A percentile compares a stretch with the other conserved stretches of the same genome.
phyloP scores from a whole-genome alignment of 257 asterid species.

The Solanum virginianum region DNA sequence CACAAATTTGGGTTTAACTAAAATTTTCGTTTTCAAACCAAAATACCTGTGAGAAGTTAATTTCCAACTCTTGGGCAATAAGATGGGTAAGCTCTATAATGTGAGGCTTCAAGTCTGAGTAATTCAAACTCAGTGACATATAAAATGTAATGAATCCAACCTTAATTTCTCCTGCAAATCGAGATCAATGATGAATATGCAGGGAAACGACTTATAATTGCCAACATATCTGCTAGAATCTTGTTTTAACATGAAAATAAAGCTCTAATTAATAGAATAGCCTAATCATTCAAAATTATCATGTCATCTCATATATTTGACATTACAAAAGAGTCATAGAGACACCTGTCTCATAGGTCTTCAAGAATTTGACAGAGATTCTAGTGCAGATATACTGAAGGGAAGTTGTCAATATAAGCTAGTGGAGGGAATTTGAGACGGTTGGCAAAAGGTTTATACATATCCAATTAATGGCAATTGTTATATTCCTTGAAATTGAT shows the following conservation, averaged over 20 bases:
- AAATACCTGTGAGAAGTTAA: slow-evolving; percentile 69
- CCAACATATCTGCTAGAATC: neutral
- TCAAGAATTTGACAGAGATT: neutral
- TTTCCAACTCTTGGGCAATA: slow-evolving; percentile 50
- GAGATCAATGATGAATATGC: slow-evolving; percentile 3
- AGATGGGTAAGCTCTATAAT: slow-evolving; percentile 47
- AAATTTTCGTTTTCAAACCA: neutral
- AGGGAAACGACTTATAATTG: neutral
- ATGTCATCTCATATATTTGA: neutral
- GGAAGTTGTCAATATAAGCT: neutral
- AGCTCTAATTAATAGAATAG: neutral
- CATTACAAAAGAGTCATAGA: neutral
- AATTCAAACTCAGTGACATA: slow-evolving; percentile 45
- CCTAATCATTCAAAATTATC: neutral
- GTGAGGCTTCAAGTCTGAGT: slow-evolving; percentile 70
- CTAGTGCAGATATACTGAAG: neutral
- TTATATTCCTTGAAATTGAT: neutral
- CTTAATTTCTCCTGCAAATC: slow-evolving; percentile 45
- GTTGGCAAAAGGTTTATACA: neutral
- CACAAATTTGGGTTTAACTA: neutral
- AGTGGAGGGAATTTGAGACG: neutral
- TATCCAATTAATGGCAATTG: neutral
- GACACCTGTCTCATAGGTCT: neutral
- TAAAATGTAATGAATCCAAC: slow-evolving; percentile 54
- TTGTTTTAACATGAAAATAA: neutral